phyloP scores from a whole-genome alignment of 2,329 filamentous ascomycete genomes.

The Colletotrichum sp. region DNA sequence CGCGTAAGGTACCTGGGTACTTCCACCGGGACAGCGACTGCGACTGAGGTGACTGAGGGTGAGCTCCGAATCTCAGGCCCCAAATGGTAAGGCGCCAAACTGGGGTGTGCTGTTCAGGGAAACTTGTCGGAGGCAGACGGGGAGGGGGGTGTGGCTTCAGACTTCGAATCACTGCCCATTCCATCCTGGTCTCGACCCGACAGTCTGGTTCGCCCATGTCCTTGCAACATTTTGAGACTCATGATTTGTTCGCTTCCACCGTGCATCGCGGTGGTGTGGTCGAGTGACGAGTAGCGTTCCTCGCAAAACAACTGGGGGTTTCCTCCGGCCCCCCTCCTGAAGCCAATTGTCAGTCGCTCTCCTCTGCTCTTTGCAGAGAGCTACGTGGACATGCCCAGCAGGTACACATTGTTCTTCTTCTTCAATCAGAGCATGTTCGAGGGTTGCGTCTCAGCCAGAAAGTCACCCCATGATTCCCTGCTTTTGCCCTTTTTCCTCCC shows the following conservation, averaged over 20 bases:
- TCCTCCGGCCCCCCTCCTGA: neutral
- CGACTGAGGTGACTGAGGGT: neutral
- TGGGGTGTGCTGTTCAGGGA: neutral
- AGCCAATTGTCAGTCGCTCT: neutral
- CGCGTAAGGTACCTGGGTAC: neutral
- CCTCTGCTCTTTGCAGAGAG: neutral
- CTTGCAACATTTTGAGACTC: neutral
- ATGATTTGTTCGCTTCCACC: conserved; percentile 6
- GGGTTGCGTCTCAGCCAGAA: conserved; percentile 3
- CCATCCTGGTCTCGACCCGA: neutral
- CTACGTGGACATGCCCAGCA: neutral
- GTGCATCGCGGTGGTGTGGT: neutral
- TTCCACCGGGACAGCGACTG: neutral
- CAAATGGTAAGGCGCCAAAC: neutral
- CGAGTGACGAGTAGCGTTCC: neutral
- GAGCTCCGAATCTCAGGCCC: neutral
- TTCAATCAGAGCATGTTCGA: conserved; percentile 1
- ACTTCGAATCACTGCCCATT: neutral
- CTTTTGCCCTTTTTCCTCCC: neutral
- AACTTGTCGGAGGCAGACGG: neutral
- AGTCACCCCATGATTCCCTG: conserved; percentile 10
- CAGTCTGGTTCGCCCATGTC: conserved; percentile 1
- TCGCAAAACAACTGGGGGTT: conserved; percentile 1
- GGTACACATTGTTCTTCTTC: neutral
- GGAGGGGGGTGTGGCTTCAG: neutral